Conservation (phyloP, 805 yeast species). For the Saturnispora ahearnii region DNA sequence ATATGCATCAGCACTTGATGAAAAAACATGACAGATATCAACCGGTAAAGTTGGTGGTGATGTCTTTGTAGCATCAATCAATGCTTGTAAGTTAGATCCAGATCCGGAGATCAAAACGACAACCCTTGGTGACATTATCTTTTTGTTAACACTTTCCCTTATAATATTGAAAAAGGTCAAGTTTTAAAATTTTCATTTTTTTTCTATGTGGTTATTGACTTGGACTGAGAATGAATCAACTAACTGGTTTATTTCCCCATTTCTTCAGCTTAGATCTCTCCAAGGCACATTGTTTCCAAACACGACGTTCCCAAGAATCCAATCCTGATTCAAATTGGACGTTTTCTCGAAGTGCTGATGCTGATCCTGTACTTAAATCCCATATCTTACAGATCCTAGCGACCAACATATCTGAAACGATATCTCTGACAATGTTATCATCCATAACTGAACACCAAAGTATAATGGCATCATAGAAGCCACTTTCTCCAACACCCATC, state of each 20-base stretch:
- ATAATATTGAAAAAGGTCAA: not conserved
- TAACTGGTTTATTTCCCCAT: not conserved
- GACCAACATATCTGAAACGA: constrained; percentile 40
- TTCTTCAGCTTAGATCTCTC: not conserved
- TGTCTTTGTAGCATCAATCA: constrained; percentile 59
- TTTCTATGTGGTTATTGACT: not conserved
- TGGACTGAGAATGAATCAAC: not conserved
- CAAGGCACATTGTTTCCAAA: constrained; percentile 44
- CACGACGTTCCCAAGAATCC: constrained; percentile 66
- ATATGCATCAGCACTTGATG: constrained; percentile 79
- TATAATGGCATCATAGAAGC: constrained; percentile 57
- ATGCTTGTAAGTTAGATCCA: constrained; percentile 93
- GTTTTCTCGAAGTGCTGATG: constrained; percentile 16
- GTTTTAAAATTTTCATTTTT: not conserved
- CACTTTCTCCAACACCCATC: constrained; percentile 5
- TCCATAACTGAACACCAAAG: constrained; percentile 71
- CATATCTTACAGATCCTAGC: constrained; percentile 63
- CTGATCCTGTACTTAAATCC: constrained; percentile 36
- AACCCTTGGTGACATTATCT: constrained; percentile 25
- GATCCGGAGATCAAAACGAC: constrained; percentile 88
- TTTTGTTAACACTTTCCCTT: too few species aligned
- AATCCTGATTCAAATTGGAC: constrained; percentile 46
- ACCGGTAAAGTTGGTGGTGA: constrained; percentile 29
- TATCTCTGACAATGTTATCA: constrained; percentile 52
- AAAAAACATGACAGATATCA: constrained; percentile 65